A percentile compares a stretch with the other conserved stretches of the same genome.
phyloP scores from a whole-genome alignment of 208 protist genomes.

The Trypanosoma grayi region DNA sequence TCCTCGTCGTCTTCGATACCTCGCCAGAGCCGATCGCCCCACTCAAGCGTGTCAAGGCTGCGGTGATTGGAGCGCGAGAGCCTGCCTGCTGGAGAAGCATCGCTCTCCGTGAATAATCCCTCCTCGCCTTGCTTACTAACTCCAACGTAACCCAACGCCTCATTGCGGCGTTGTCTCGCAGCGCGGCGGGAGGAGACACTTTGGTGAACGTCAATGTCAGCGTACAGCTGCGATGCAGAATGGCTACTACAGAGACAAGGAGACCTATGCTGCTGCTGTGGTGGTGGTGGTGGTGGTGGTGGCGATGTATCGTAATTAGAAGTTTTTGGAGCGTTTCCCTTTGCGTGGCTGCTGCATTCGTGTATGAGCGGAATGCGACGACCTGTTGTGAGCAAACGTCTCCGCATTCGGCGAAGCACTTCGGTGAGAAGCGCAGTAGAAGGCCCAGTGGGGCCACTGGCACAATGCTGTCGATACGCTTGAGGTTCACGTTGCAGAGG shows the following conservation, averaged over 20 bases:
- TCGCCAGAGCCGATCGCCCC: conserved; percentile 3
- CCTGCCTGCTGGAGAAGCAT: not conserved
- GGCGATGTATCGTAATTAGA: too few relatives aligned
- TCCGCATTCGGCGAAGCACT: not conserved
- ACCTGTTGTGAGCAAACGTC: not conserved
- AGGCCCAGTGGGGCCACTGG: not conserved
- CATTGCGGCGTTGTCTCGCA: not conserved
- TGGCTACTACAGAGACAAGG: not conserved
- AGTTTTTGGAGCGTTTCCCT: too few relatives aligned
- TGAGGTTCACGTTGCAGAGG: too few relatives aligned
- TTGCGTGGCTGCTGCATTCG: not conserved
- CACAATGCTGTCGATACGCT: not conserved
- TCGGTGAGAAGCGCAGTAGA: not conserved
- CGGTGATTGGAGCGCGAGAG: not conserved
- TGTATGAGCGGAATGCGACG: not conserved
- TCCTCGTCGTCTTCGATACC: conserved; percentile 9
- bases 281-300: too few relatives aligned
- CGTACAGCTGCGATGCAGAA: not conserved
- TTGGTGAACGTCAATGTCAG: not conserved
- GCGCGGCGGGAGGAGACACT: not conserved
- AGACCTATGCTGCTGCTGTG: not conserved
- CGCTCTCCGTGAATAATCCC: not conserved
- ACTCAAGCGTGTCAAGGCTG: conserved; percentile 10
- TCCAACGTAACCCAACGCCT: not conserved
- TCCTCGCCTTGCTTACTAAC: not conserved